phyloP scores from a whole-genome alignment of 2,329 filamentous ascomycete genomes.

The Aspergillus oerlinghausenensis region DNA sequence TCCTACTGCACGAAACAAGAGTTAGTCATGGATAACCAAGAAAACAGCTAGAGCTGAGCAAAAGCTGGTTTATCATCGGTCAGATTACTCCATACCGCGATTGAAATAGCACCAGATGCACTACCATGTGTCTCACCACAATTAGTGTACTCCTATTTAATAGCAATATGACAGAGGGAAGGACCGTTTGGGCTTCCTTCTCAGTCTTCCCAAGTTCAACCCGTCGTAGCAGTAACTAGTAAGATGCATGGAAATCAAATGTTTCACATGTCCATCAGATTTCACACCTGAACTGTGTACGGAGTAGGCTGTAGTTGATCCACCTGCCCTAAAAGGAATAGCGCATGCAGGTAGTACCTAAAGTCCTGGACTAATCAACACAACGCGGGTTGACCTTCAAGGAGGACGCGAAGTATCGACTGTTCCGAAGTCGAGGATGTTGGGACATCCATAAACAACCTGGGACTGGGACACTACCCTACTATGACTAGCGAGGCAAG shows the following conservation, averaged over 20 bases:
- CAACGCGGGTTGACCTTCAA: neutral
- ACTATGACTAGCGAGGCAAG: neutral
- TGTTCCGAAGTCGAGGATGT: neutral
- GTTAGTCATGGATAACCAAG: neutral
- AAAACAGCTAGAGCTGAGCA: neutral
- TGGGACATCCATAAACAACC: neutral
- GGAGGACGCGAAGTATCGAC: neutral
- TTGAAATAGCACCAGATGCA: neutral
- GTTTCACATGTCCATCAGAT: neutral
- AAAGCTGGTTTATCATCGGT: neutral
- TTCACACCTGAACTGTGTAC: neutral
- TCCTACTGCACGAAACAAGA: neutral
- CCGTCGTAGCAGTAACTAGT: neutral
- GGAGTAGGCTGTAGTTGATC: no score
- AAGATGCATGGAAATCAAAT: neutral
- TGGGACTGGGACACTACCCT: neutral
- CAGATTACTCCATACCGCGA: neutral
- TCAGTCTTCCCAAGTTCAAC: neutral
- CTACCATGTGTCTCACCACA: neutral
- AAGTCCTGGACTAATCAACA: neutral
- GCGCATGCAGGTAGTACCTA: neutral
- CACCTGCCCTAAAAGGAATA: neutral
- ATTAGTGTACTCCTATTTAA: neutral
- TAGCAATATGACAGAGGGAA: neutral
- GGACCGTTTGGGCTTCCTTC: neutral